Evolutionary conservation across 495 filamentous ascomycete genomes (phyloP).

Genomic region (Melanomma pulvis-pyrius): DNA sequence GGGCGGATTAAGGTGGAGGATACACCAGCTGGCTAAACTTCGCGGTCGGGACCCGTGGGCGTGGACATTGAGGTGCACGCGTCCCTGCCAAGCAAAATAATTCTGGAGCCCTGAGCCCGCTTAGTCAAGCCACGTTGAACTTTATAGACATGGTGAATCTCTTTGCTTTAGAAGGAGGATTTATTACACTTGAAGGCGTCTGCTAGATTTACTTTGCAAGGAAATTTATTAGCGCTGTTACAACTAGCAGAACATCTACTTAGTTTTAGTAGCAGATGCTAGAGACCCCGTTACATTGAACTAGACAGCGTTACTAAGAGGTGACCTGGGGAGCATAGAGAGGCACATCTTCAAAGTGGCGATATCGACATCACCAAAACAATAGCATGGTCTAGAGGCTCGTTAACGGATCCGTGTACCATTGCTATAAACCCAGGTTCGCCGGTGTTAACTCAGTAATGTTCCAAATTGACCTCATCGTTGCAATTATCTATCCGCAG

Average conservation of each 20-base stretch:
- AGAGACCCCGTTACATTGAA: too few relatives aligned
- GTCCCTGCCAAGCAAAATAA: constrained; percentile 16
- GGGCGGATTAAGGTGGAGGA: not conserved
- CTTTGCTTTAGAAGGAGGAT: too few relatives aligned
- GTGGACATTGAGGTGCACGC: not conserved
- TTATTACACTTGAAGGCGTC: too few relatives aligned
- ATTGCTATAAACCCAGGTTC: constrained; percentile 3
- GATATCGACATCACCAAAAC: not conserved
- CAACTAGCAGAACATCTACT: too few relatives aligned
- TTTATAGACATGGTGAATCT: too few relatives aligned
- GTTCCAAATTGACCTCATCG: constrained; percentile 13
- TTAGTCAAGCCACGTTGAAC: not conserved
- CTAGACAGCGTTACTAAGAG: too few relatives aligned
- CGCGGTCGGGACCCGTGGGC: too few relatives aligned
- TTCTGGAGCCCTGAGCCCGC: not conserved
- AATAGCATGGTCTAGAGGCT: not conserved
- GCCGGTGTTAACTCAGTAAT: not conserved
- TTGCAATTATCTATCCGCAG: not conserved
- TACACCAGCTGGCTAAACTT: not conserved
- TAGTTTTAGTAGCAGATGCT: too few relatives aligned
- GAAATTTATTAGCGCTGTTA: too few relatives aligned
- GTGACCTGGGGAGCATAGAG: too few relatives aligned
- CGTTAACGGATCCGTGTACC: not conserved
- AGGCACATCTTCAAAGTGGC: too few relatives aligned
- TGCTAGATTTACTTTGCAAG: too few relatives aligned